Base-by-base conservation (phyloP, 306 rosid genomes). In the Vigna unguiculata region DNA sequence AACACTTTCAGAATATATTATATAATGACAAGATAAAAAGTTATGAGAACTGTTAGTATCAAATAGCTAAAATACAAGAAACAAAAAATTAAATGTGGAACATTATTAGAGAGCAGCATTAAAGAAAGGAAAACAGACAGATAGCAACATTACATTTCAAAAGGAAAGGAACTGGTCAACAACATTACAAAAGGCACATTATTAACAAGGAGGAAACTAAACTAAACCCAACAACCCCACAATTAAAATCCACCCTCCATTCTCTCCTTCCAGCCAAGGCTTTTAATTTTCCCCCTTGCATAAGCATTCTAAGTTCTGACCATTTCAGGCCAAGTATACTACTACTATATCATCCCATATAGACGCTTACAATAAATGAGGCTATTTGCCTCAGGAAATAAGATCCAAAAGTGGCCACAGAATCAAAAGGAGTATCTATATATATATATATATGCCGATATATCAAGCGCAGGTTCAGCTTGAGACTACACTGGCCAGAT, bases 201-300 rank as follows among this genome's bases (percentile, higher is more conserved):
- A 83, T 84, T 82, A 82, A 85, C 79, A 87, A 34, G 45, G 82
- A 57, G 74, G 73, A 76, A 90, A 58, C 38, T 71, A 83, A 86
- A 80, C 85, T 21, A 10, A 25, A 14, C 20, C 64, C 38, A 58
- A 14, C 64, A 25, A 58, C 38, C 64, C 40, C 9, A 4, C 17
- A 32, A 57, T 81, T 78, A 84, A 70, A 28, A 70, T 77, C 83
- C 75, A 77, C 88, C 70, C 86, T 81, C 85, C 45, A 3, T 40
- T 40, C 82, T 83, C 61, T 86, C 76, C 85, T 82, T 58, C 91
- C 86, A 86, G 86, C 84, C 49, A 86, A 79, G 89, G 90, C 85
- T 81, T 82, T 83, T n/a, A n/a, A 82, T 89, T 79, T 85, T 88
- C 71, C 62, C 78, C 83, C 87, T 72, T 78, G 14, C 82, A 88